Percentiles rank a stretch among this genome's conserved stretches.
These are phyloP conservation scores for Aaosphaeria arxii DNA, from an alignment of 2,329 filamentous ascomycete species.

Conservation along the genomic window DNA sequence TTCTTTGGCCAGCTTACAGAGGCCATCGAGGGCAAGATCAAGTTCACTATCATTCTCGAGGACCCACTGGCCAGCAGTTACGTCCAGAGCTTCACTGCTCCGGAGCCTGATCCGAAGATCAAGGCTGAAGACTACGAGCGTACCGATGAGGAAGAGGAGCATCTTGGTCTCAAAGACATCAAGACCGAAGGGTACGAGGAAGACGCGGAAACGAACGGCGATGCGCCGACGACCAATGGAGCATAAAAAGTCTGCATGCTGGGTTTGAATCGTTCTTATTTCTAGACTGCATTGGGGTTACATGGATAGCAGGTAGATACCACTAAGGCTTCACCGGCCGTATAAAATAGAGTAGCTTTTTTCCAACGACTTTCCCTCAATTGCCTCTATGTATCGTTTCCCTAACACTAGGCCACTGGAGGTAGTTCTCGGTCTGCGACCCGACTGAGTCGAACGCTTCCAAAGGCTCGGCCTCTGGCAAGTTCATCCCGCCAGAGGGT, in stretches of 20 bases:
- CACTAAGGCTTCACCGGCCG: conserved; percentile 31
- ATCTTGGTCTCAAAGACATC: conserved; percentile 88
- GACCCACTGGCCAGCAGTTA: conserved; percentile 93
- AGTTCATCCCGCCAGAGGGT: conserved; percentile 63
- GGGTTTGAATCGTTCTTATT: conserved; percentile 11
- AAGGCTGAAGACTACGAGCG: conserved; percentile 78
- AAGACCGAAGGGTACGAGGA: conserved; percentile 83
- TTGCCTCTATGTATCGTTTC: background rate
- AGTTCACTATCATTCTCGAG: conserved; percentile 78
- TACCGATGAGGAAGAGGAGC: conserved; percentile 89
- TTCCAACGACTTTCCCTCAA: background rate
- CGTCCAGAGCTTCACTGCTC: conserved; percentile 78
- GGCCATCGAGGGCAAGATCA: conserved; percentile 75
- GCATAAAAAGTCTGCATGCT: conserved; percentile 4
- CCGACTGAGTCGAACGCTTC: no score
- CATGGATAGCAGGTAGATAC: conserved; percentile 25
- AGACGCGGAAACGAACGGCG: conserved; percentile 23
- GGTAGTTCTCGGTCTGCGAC: no score
- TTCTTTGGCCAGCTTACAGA: conserved; percentile 77
- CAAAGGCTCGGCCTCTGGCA: no score
- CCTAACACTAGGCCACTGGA: no score
- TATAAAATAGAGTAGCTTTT: conserved; percentile 4
- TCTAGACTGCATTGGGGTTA: conserved; percentile 19
- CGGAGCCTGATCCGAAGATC: conserved; percentile 82
- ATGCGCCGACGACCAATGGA: conserved; percentile 12